Percentiles rank a stretch among this genome's conserved stretches.
Evolutionary conservation across 2,329 filamentous ascomycete genomes (phyloP).

Genomic region (Penicillium italicum): DNA sequence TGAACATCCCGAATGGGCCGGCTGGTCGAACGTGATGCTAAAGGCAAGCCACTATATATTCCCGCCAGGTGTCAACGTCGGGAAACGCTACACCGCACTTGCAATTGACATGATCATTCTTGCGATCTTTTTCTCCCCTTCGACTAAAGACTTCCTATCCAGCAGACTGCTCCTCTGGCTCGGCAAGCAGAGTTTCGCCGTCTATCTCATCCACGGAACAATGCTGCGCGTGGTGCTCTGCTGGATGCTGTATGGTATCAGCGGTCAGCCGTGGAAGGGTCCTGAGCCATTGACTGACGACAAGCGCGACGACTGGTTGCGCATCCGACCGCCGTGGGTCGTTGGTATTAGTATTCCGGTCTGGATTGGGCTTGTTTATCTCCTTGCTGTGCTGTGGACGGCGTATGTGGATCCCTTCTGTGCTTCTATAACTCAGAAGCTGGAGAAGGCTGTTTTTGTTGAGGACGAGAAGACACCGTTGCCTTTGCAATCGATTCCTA

Average conservation of each 20-base stretch:
- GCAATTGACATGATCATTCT: constrained; percentile 50
- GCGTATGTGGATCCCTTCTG: constrained; percentile 51
- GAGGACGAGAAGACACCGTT: constrained; percentile 35
- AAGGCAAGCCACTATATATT: constrained; percentile 45
- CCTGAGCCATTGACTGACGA: constrained; percentile 18
- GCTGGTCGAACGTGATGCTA: constrained; percentile 48
- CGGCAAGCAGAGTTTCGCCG: constrained; percentile 54
- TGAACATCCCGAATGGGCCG: constrained; percentile 49
- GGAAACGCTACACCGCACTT: constrained; percentile 47
- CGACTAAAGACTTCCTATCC: constrained; percentile 49
- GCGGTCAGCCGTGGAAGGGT: constrained; percentile 44
- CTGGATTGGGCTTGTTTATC: constrained; percentile 48
- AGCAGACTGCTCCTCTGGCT: constrained; percentile 53
- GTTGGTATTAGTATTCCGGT: constrained; percentile 44
- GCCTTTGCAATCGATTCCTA: constrained; percentile 23
- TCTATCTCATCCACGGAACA: constrained; percentile 55
- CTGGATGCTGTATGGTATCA: constrained; percentile 53
- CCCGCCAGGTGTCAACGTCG: constrained; percentile 44
- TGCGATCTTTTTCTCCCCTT: constrained; percentile 51
- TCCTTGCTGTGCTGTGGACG: constrained; percentile 49
- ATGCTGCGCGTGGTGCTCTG: constrained; percentile 51
- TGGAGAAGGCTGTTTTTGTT: constrained; percentile 48
- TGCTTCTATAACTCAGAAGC: constrained; percentile 45
- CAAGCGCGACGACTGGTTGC: constrained; percentile 34
- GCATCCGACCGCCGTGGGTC: constrained; percentile 37